Base-by-base conservation (phyloP, 371 early-diverging fungal genomes). In the Mortierella sp. region DNA sequence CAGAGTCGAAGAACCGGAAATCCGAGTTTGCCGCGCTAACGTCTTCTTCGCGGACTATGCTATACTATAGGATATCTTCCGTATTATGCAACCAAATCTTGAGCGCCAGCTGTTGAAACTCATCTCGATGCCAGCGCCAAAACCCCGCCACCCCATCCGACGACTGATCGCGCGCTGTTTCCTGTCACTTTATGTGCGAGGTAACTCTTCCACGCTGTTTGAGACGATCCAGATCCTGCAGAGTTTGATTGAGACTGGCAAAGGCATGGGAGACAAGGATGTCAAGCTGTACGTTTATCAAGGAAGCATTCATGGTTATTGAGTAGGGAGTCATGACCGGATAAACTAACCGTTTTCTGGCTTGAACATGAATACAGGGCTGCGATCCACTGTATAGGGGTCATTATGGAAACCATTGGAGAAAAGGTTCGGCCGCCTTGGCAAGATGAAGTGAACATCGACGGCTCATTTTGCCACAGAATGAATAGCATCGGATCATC, bases 211-310 rank as follows among this genome's bases (percentile, higher is more conserved):
- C 32, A 86, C 89, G 1, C 73, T 94, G 7, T 93, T 93, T 57
- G 95, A 95, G 68, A 90, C 92, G 15, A 72, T 95, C 6, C 88
- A 87, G 32, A 85, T 88, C 4, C 72, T 93, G 6, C 93, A 93
- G 56, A 84, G 83, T 59, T 53, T 90, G 19, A 81, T 91, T 15
- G 76, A 76, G 41, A 80, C 84, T 11, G 91, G 87, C 56, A 93
- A 92, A 53, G 90, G 88, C 32, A 90, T 89, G 71, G 70, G 76
- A 5, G 88, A 87, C 30, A 85, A 85, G 32, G 86, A 90, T 58
- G 81, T 87, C 21, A 81, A 84, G 56, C 64, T 89, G 83, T 87
- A 86, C 50, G 58, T 15, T 15, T 32, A 2, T 11, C 26, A 17
- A 8, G 6, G 27, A 3, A 19, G 24, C 28, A 4, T 21, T 34